Conservation (phyloP, 176 grass and related monocot genomes). For the Themeda triandra region DNA sequence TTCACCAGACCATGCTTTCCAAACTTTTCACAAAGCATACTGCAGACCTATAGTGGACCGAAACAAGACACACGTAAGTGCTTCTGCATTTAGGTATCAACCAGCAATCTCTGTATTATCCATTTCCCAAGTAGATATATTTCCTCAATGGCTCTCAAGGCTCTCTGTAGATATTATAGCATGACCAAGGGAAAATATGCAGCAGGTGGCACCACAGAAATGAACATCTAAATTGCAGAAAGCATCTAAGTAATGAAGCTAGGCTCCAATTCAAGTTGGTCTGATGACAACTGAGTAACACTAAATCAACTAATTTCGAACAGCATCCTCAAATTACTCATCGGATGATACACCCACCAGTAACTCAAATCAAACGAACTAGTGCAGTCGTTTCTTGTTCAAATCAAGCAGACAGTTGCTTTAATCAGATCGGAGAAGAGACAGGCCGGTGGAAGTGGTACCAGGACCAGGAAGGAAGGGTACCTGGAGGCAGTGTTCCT, state of each 20-base stretch:
- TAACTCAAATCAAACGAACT: not conserved
- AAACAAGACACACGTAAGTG: not conserved
- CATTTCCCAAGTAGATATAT: not conserved
- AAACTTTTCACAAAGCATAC: constrained; percentile 79
- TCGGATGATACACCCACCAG: not conserved
- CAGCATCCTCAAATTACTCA: not conserved
- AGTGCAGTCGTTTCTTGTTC: no score
- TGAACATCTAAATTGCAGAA: not conserved
- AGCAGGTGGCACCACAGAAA: not conserved
- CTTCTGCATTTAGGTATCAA: not conserved
- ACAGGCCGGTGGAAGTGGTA: not conserved
- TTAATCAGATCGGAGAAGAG: not conserved
- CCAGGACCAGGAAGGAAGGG: not conserved
- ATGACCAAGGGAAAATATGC: not conserved
- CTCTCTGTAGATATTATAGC: not conserved
- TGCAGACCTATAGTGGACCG: constrained; percentile 63
- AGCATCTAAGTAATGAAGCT: not conserved
- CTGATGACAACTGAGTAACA: not conserved
- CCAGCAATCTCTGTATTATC: not conserved
- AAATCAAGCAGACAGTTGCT: not conserved
- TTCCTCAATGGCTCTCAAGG: not conserved
- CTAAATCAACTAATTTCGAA: not conserved
- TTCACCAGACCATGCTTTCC: constrained; percentile 79
- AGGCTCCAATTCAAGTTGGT: not conserved
- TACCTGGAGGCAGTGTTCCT: constrained; percentile 66